phyloP scores from a whole-genome alignment of 2,329 filamentous ascomycete species.

The Balansia obtecta region DNA sequence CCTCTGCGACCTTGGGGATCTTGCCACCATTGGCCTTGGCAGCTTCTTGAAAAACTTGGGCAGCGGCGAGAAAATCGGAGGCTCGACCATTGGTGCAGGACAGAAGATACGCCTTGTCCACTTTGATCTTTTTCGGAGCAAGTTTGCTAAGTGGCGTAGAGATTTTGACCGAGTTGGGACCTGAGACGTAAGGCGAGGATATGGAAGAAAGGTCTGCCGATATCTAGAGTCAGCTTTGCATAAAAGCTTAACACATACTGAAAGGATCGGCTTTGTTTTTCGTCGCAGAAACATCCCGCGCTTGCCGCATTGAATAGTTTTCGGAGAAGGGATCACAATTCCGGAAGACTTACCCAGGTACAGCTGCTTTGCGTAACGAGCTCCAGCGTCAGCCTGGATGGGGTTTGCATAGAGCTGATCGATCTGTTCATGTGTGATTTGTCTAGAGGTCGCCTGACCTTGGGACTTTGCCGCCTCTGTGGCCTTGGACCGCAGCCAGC shows the following conservation, averaged over 20 bases:
- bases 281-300: no score
- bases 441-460: constrained; percentile 33
- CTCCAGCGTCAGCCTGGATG: constrained; percentile 60
- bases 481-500: constrained; percentile 68
- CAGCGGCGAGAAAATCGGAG: constrained; percentile 45
- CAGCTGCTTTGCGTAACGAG: constrained; percentile 70
- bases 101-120: constrained; percentile 79
- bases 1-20: constrained; percentile 56
- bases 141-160: constrained; percentile 67
- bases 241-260: no score
- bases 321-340: no score
- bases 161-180: constrained; percentile 85
- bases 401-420: constrained; percentile 59
- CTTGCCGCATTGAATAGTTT: no score
- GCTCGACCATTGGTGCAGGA: constrained; percentile 80
- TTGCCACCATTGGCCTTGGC: constrained; percentile 48
- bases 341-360: constrained; percentile 35
- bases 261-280: no score
- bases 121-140: constrained; percentile 57
- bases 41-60: constrained; percentile 68
- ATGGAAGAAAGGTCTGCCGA: constrained; percentile 59
- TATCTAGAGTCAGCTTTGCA: no score
- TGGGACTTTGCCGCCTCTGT: constrained; percentile 52
- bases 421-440: constrained; percentile 61
- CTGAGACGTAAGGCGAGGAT: constrained; percentile 63